Base-by-base conservation (phyloP, 352 stramenopile genomes). In the Pythium utonaiense region DNA sequence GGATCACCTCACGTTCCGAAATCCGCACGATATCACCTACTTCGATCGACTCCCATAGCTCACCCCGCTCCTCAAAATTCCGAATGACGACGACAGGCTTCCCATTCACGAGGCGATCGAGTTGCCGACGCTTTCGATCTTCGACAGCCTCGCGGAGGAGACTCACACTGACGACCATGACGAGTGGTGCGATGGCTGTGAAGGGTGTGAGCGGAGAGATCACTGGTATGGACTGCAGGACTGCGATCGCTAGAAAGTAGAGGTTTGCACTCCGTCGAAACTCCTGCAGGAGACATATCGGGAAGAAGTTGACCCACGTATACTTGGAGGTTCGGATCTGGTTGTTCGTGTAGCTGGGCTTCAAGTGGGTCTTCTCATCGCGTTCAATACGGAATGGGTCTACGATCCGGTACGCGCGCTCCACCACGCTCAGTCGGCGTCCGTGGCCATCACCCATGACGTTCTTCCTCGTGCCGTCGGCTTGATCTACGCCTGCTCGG, bases 241-340 rank as follows among this genome's bases (percentile, higher is more conserved):
- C 72, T 4, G 89, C 89, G 44, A 98, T 95, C 60, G 90, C 76
- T 13, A 98, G 67, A 70, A 98, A 98, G 71, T 98, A 98, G 60
- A 98, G 68, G 64, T 98, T 98, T 3, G 89, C 91, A 55, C 95
- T 90, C 70, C 79, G 69, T 50, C 74, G 79, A 94, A 99, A 74
- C 75, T 98, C 60, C 82, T 89, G 79, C 9, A 88, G 31, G 16
- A 91, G 57, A 58, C 77, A 89, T 8, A 88, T 71, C 27, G 79
- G 81, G 22, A 91, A 49, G 27, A 91, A 88, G 64, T 86, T 91
- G 53, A 83, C 24, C 47, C 73, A 70, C 28, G 78, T 87, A 75
- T 99, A 99, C 77, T 97, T 98, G 69, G 77, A 87, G 25, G 92
- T 98, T 27, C 73, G 70, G 21, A 98, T 89, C 44, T 70, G 71